phyloP scores from a whole-genome alignment of 2,329 filamentous ascomycete genomes.

The Exophiala phaeomuriformis region DNA sequence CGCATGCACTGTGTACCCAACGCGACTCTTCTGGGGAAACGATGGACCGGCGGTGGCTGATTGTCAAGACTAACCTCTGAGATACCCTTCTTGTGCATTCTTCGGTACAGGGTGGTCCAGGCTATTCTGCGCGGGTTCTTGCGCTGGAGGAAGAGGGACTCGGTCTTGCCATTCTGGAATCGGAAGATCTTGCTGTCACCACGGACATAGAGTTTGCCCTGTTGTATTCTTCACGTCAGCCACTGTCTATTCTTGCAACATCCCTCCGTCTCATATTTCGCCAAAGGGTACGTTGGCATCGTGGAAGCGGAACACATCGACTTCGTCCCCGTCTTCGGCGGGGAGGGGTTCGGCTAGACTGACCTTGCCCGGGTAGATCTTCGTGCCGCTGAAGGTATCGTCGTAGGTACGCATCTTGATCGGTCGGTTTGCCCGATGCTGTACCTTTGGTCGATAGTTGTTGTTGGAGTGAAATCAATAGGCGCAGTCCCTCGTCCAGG shows the following conservation, averaged over 20 bases:
- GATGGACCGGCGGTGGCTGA: too few relatives aligned
- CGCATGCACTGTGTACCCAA: too few relatives aligned
- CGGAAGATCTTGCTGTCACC: constrained; percentile 99
- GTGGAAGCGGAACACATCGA: neutral
- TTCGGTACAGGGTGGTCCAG: constrained; percentile 96
- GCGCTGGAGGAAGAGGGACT: constrained; percentile 99
- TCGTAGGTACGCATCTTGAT: constrained; percentile 70
- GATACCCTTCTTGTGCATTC: constrained; percentile 99
- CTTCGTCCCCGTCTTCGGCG: neutral
- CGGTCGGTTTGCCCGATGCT: constrained; percentile 31
- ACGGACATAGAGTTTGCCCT: constrained; percentile 99
- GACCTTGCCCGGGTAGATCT: constrained; percentile 77
- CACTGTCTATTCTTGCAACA: neutral
- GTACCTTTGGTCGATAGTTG: constrained; percentile 14
- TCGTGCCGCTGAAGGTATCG: constrained; percentile 68
- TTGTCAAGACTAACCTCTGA: constrained; percentile 73
- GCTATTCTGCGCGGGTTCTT: constrained; percentile 99
- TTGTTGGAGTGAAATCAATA: constrained; percentile 9
- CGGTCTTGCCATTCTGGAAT: constrained; percentile 99
- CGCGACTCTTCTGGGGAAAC: too few relatives aligned
- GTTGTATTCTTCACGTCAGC: constrained; percentile 18
- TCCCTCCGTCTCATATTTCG: neutral
- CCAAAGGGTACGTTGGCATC: neutral
- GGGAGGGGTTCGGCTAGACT: constrained; percentile 30
- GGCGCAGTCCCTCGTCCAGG: neutral